Conservation (phyloP, 768 basidiomycete species). For the Podaxis sp. region DNA sequence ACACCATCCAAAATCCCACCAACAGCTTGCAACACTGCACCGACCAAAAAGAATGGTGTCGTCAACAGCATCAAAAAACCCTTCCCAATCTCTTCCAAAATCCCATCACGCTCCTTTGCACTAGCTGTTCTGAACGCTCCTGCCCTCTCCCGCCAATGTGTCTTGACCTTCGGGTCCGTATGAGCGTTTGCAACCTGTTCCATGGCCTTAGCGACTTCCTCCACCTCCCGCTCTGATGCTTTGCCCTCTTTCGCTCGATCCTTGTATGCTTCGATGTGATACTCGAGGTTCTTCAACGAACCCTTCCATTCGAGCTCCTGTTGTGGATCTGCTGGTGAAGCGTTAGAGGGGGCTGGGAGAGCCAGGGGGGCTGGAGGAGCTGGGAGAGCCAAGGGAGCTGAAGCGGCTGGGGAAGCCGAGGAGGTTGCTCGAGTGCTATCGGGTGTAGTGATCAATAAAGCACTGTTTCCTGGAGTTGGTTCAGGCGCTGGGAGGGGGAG, state of each 20-base stretch:
- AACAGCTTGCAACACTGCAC: constrained; percentile 1
- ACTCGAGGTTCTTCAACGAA: constrained; percentile 5
- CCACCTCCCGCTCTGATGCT: neutral
- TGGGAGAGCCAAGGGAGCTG: neutral
- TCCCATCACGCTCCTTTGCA: neutral
- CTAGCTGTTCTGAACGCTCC: neutral
- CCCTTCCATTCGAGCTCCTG: constrained; percentile 12
- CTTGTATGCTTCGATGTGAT: neutral
- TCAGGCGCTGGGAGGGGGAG: neutral
- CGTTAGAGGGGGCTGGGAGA: neutral
- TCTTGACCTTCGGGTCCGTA: constrained; percentile 1
- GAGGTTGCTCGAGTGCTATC: neutral
- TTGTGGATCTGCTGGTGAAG: neutral
- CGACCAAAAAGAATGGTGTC: constrained; percentile 4
- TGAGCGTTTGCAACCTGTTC: constrained; percentile 7
- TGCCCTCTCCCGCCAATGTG: constrained; percentile 5
- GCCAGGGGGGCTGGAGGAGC: neutral
- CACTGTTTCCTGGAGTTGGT: neutral
- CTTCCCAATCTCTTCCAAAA: constrained; percentile 4
- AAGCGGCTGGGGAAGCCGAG: neutral
- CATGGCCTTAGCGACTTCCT: constrained; percentile 6
- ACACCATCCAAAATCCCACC: constrained; percentile 11
- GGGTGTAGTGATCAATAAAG: neutral
- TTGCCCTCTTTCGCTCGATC: neutral
- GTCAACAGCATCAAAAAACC: constrained; percentile 10